phyloP scores from a whole-genome alignment of 179 eudicot genomes.

The Carnegiea gigantea region DNA sequence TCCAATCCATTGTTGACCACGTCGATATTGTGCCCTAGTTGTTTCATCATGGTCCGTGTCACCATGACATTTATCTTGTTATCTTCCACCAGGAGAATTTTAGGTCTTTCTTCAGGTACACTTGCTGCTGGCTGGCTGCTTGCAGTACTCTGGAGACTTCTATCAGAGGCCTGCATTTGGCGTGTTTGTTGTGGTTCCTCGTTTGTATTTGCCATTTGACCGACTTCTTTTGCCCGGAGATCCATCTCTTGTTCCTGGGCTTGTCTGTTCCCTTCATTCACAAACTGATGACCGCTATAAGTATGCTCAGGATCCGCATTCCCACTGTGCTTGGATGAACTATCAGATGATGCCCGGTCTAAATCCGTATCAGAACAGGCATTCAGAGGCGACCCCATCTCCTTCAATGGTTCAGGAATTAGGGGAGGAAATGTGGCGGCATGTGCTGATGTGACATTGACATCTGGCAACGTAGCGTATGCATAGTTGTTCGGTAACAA shows the following conservation, averaged over 20 bases:
- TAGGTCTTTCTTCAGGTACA: conserved; percentile 42
- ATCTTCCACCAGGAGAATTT: conserved; percentile 91
- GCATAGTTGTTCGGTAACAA: conserved; percentile 32
- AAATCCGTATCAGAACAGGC: conserved; percentile 32
- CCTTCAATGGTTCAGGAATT: conserved; percentile 34
- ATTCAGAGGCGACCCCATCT: conserved; percentile 39
- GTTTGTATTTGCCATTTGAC: conserved; percentile 22
- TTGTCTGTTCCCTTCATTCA: conserved; percentile 26
- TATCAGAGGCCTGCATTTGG: conserved; percentile 32
- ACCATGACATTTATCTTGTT: conserved; percentile 90
- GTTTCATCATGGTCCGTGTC: conserved; percentile 83
- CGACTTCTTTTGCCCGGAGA: conserved; percentile 22
- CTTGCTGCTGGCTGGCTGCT: conserved; percentile 40
- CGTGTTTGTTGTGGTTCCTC: conserved; percentile 31
- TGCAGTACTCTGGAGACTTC: conserved; percentile 51
- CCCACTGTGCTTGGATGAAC: conserved; percentile 33
- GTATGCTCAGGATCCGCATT: conserved; percentile 23
- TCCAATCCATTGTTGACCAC: conserved; percentile 90
- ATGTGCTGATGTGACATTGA: conserved; percentile 35
- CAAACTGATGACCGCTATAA: conserved; percentile 25
- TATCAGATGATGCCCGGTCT: conserved; percentile 33
- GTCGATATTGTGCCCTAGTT: conserved; percentile 66
- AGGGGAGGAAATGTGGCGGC: conserved; percentile 28
- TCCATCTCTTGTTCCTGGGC: conserved; percentile 16
- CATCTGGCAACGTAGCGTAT: conserved; percentile 30